Evolutionary conservation across 1,139 yeast genomes (phyloP), one percentile per base, ranked within the genome.

Genomic region (Protomyces macrosporus): DNA sequence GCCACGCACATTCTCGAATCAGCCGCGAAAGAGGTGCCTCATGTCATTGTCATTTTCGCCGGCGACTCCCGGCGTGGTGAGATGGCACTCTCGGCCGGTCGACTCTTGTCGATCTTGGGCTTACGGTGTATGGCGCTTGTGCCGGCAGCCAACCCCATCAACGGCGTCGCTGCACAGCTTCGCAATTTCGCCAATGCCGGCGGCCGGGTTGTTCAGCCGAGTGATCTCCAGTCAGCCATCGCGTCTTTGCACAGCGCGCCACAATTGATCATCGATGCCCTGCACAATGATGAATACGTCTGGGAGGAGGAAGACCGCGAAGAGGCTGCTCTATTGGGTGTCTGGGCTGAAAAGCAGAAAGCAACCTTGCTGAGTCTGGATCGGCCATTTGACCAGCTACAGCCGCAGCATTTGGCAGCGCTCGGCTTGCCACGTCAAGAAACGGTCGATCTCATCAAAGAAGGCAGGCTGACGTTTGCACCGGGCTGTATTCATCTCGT

Each of bases 91-190:
- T 37, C 53, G 6, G 50, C 59, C 3, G 59, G 59, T 34, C 50
- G 59, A 55, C 53, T 45, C n/a, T n/a, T 55, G 1, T 55, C 53
- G n/a, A 55, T 35, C 9, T 40, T 45, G 35, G 59, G 59, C 16
- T n/a, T 55, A 39, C 50, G 40, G n/a, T 37, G 50, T 6, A 55
- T 55, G 52, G 33, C 39, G 23, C 53, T 55, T 14, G 36, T 55
- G 30, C 12, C 52, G 32, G 52, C 50, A 6, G 59, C 39, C n/a
- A 55, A 42, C 37, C 52, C 52, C 10, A 32, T 35, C 14, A 55
- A 55, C 9, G 34, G 33, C 12, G 52, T 55, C 32, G 32, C 52
- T 34, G 33, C 52, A 35, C 33, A 40, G 32, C 39, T 55, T 48
- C 50, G 52, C 30, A 40, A 37, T 5, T 55, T 55, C 39, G 39